Base-by-base conservation (phyloP, 306 rosid genomes). In the Chamaecrista fasciculata region DNA sequence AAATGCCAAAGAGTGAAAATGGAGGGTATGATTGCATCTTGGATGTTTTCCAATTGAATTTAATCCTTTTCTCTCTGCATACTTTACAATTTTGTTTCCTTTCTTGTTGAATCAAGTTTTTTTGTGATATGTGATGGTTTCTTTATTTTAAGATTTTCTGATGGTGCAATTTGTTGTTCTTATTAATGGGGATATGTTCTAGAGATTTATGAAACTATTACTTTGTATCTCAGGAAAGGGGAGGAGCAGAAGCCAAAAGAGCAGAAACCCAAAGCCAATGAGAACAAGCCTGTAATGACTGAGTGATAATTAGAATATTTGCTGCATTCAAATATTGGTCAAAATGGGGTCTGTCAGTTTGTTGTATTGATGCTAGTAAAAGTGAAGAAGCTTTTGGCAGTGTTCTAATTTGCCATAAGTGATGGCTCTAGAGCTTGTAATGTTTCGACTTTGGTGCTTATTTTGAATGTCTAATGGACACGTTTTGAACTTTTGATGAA, bases 191-290 rank as follows among this genome's bases (percentile, higher is more conserved):
- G 28, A 31, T 29, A 1, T 46, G 21, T 47, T 76, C 61, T 49
- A 76, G 29, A 59, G 65, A 21, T 44, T 65, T 23, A 20, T 79
- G 8, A 20, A 43, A 20, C 23, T 56, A 20, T 28, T 67, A 11
- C 34, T 46, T 52, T 82, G 53, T 31, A 24, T 79, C 23, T 52
- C 78, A 92, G 98, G 91, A 92, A 87, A 82, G 11, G 75, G 25
- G 96, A 92, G 51, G 98, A 92, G 82, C 98, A 89, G 81, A 92
- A 81, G 88, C 96, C 98, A 1, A 92, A 85, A 76, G 96, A 92
- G 64, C 96, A 86, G 40, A 90, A 61, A 74, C 85, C 86, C 7
- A 92, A 92, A 69, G 96, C 96, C 57, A 92, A 62, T 34, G 98
- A 92, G 84, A 92, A 89, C 79, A 92, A 92, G 84, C 96, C 96